A percentile compares a stretch with the other conserved stretches of the same genome.
Conservation (phyloP, 2,329 filamentous ascomycete species). For the Botrytis deweyae region DNA sequence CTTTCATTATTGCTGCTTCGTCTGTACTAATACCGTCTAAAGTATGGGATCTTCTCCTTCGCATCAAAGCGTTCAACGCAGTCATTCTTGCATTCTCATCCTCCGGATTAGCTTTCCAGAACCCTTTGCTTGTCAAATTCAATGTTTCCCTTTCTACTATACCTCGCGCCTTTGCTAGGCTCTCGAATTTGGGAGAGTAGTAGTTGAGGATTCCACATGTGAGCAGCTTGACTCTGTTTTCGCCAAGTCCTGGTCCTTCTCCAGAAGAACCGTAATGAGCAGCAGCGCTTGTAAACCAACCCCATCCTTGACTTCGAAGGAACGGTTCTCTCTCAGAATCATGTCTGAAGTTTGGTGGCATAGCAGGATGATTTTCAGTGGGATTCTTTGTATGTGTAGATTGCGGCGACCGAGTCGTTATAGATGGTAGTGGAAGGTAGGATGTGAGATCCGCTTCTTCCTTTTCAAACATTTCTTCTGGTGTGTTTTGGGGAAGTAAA, state of each 20-base stretch:
- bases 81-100: conserved; percentile 32
- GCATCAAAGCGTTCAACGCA: conserved; percentile 41
- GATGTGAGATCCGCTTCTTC: conserved; percentile 30
- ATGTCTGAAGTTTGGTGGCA: conserved; percentile 42
- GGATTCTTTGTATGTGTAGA: conserved; percentile 36
- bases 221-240: conserved; percentile 44
- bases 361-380: conserved; percentile 36
- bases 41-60: conserved; percentile 43
- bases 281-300: conserved; percentile 48
- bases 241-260: conserved; percentile 44
- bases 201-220: conserved; percentile 48
- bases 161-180: conserved; percentile 39
- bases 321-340: conserved; percentile 43
- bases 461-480: conserved; percentile 20
- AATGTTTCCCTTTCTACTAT: conserved; percentile 40
- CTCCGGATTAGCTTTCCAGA: conserved; percentile 40
- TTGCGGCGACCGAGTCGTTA: conserved; percentile 42
- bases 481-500: conserved; percentile 34
- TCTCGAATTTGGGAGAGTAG: conserved; percentile 43
- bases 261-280: conserved; percentile 46
- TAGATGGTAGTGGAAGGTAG: conserved; percentile 42
- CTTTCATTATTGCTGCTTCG: conserved; percentile 42
- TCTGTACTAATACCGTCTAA: conserved; percentile 38
- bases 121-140: conserved; percentile 46
- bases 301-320: conserved; percentile 43